Evolutionary conservation across 163 green algal species (phyloP), one percentile per base, ranked within the genome.

Genomic region (Picocystis sp.): DNA sequence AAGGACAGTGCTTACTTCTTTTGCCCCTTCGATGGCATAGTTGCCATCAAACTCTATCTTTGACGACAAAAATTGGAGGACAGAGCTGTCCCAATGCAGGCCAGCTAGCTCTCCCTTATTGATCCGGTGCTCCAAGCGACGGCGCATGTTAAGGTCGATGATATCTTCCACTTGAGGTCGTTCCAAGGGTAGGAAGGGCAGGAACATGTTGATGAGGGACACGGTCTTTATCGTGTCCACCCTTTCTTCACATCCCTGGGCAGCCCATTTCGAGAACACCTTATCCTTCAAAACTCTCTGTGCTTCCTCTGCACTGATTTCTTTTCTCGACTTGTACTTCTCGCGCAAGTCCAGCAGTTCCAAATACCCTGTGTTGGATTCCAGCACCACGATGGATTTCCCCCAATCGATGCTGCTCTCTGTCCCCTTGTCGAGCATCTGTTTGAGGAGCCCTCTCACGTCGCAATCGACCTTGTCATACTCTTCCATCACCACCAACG

Each of bases 391-490:
- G 12, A 94, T 76, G 1, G 80, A 73, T 44, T 75, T 80, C 62
- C 55, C 47, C 3, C 72, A 59, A 23, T 38, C 15, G 21, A 34
- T 43, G 45, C 50, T 24, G 11, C n/a, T 33, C 2, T 60, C 14
- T 14, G 23, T 23, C 35, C 38, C 65, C 41, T 80, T 72, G 41
- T 82, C 63, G n/a, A 94, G 47, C 45, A 94, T 56, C 65, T 92
- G 81, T 19, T 78, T 64, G 57, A 92, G 72, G 57, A 93, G 68
- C 2, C 57, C 72, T 6, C 82, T 67, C 45, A 76, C 80, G 2
- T 55, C 22, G 63, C 82, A 93, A 62, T 89, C 78, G 50, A 95
- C 15, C 67, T 95, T 95, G 67, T 95, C 84, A 55, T 94, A 95
- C 75, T 95, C 86, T 67, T 95, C 86, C 5, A 95, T 62, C 11